These are phyloP conservation scores for Saccharomyces hybrid DNA, from an alignment of 1,139 yeast genomes.

Conservation along the genomic window DNA sequence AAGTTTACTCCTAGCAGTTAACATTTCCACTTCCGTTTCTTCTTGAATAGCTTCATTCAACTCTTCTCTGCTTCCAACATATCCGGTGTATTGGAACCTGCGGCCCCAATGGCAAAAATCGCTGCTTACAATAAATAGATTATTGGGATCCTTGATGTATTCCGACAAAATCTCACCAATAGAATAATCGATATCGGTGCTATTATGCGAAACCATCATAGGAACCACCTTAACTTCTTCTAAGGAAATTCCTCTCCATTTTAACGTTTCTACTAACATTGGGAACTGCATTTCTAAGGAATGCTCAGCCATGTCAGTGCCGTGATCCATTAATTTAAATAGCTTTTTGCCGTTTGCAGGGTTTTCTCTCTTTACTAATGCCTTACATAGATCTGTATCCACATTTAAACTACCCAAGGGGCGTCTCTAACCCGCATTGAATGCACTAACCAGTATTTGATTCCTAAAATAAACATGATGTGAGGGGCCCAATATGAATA, in stretches of 20 bases:
- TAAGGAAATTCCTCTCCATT: constrained; percentile 36
- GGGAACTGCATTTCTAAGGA: constrained; percentile 95
- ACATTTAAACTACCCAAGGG: constrained; percentile 71
- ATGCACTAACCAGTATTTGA: constrained; percentile 50
- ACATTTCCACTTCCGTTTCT: constrained; percentile 25
- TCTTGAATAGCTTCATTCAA: constrained; percentile 19
- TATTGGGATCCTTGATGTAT: constrained; percentile 47
- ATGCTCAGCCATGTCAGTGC: constrained; percentile 78
- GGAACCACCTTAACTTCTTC: constrained; percentile 61
- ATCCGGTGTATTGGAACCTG: constrained; percentile 64
- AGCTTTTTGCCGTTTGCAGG: constrained; percentile 23
- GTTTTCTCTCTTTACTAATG: constrained; percentile 25
- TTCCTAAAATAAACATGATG: constrained; percentile 78
- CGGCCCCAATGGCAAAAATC: constrained; percentile 97
- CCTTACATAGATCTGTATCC: constrained; percentile 39
- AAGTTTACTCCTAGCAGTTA: constrained; percentile 19
- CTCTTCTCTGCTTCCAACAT: constrained; percentile 32
- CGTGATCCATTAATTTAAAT: constrained; percentile 51
- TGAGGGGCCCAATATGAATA: constrained; percentile 85
- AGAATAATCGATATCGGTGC: constrained; percentile 37
- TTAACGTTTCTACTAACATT: constrained; percentile 41
- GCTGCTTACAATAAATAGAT: constrained; percentile 64
- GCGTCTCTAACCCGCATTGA: constrained; percentile 57
- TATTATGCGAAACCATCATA: constrained; percentile 64
- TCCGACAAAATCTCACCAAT: constrained; percentile 47